Conservation (phyloP, 139 green algal genomes). For the Edaphochlamys debaryana region DNA sequence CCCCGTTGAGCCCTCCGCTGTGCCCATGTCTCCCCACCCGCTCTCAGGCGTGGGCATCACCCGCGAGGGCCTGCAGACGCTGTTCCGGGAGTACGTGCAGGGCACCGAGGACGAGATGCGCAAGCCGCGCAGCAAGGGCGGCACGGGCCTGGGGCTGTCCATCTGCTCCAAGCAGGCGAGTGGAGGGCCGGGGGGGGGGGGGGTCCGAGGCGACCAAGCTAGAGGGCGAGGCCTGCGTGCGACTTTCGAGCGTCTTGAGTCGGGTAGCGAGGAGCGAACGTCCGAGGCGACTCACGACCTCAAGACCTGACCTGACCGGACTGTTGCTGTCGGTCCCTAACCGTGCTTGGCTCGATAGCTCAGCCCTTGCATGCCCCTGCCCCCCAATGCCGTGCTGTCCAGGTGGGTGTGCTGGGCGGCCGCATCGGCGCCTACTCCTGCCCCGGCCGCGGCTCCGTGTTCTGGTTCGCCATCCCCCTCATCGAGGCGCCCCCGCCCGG, state of each 20-base stretch:
- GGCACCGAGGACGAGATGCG: constrained; percentile 82
- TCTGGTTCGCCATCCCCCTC: constrained; percentile 86
- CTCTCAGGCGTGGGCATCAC: constrained; percentile 74
- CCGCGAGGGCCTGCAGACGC: constrained; percentile 54
- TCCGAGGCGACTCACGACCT: too few relatives aligned
- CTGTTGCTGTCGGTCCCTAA: background rate
- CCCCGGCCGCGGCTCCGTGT: constrained; percentile 63
- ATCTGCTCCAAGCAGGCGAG: constrained; percentile 83
- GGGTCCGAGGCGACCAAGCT: background rate
- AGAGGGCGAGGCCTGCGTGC: too few relatives aligned
- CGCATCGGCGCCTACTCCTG: constrained; percentile 77
- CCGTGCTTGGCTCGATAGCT: background rate
- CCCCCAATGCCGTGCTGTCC: too few relatives aligned
- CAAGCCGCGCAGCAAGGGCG: constrained; percentile 55
- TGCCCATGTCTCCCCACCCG: too few relatives aligned
- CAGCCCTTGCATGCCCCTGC: too few relatives aligned
- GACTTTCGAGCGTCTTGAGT: too few relatives aligned
- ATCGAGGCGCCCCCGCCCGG: background rate
- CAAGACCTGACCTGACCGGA: too few relatives aligned
- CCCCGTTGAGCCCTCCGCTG: too few relatives aligned
- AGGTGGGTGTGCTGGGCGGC: constrained; percentile 82
- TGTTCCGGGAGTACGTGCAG: constrained; percentile 86
- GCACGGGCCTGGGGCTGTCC: constrained; percentile 53
- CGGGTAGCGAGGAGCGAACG: too few relatives aligned
- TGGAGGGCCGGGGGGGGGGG: background rate